phyloP scores from a whole-genome alignment of 2,329 filamentous ascomycete genomes.

The Calonectria hawksworthii region DNA sequence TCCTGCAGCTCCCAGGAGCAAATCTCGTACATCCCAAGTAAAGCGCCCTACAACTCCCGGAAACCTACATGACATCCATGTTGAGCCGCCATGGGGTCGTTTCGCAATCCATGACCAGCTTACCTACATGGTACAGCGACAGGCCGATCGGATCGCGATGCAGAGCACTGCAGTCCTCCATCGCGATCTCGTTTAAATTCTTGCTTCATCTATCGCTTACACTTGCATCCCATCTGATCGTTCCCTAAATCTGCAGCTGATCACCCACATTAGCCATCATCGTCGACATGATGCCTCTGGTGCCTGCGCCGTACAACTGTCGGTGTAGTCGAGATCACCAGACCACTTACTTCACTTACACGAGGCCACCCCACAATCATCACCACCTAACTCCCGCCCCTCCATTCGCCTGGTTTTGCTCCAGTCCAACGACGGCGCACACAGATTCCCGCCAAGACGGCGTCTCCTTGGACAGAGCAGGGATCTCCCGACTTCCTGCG shows the following conservation, averaged over 20 bases:
- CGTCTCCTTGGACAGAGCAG: constrained; percentile 1
- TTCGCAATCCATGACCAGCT: constrained; percentile 14
- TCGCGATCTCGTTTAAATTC: constrained; percentile 13
- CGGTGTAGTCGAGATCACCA: constrained; percentile 20
- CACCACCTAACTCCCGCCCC: constrained; percentile 21
- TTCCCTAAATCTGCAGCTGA: background rate
- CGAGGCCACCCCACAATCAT: constrained; percentile 17
- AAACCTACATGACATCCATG: constrained; percentile 23
- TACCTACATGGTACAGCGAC: constrained; percentile 7
- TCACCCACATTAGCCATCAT: background rate
- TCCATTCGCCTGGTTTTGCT: constrained; percentile 2
- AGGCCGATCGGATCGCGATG: constrained; percentile 28
- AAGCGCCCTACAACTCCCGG: constrained; percentile 19
- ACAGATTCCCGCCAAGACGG: constrained; percentile 17
- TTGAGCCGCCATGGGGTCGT: constrained; percentile 7
- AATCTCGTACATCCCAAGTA: constrained; percentile 11
- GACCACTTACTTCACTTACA: constrained; percentile 13
- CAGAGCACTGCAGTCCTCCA: constrained; percentile 8
- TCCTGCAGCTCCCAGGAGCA: constrained; percentile 8
- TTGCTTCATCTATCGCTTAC: constrained; percentile 13
- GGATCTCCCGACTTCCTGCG: background rate
- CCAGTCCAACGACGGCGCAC: background rate
- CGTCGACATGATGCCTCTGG: background rate
- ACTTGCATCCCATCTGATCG: background rate
- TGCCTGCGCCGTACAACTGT: constrained; percentile 8